Base-by-base conservation (phyloP, 352 stramenopile genomes). In the Globisporangium mamillatum region DNA sequence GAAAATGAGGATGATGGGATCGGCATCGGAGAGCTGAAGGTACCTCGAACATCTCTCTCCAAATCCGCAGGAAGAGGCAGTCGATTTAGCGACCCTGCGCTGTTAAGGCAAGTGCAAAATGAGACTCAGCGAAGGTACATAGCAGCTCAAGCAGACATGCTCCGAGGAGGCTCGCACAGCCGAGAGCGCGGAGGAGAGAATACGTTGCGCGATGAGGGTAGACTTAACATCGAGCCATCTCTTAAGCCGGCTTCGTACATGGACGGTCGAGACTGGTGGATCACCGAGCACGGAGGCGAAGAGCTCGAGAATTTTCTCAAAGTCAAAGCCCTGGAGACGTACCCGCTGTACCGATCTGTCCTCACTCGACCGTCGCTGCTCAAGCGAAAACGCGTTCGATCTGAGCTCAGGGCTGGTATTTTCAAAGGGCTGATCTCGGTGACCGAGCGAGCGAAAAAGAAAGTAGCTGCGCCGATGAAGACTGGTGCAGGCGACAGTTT, bases 381-480 rank as follows among this genome's bases (percentile, higher is more conserved):
- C 7, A 77, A 79, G 34, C 75, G 83, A 16, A 78, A 85, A 36
- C 79, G 78, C 18, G 74, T 89, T 9, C 75, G 80, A 2, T 75
- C 91, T 0, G 75, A 92, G 24, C 62, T 94, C 20, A 75, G 77
- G 22, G 82, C 88, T 9, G 89, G 89, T 0, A 53, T 96, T 1
- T 94, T 96, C 66, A 96, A 96, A 72, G 89, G 89, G 2, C 63
- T 92, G 6, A 87, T 95, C 22, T 67, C 72, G 0, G 80, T 96
- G 9, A 77, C 69, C 0, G 81, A 94, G 58, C 69, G 22, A 54
- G 48, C 10, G 38, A 70, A 48, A 38, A 76, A 75, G 20, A 64
- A 65, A 41, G 1, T 27, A 20, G 10, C 22, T 10, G n/a, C 8
- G 4, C 6, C 27, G 5, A 10, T 3, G 4, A 60, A 60, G n/a